phyloP scores from a whole-genome alignment of 1,139 yeast species.

The Candida sp. region DNA sequence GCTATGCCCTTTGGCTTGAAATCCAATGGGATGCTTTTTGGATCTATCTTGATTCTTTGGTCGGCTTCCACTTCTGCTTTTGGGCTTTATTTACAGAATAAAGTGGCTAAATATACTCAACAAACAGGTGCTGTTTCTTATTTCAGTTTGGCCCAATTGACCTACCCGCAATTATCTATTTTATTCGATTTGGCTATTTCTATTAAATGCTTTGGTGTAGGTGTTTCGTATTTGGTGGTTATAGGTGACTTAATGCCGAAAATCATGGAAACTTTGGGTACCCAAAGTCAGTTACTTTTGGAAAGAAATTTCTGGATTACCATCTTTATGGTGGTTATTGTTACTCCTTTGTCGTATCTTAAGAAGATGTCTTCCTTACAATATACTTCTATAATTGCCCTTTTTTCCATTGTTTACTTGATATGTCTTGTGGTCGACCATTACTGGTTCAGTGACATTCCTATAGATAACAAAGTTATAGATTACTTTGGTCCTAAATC shows the following conservation, averaged over 20 bases:
- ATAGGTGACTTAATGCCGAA: constrained; percentile 92
- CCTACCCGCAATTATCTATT: constrained; percentile 48
- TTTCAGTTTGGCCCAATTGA: constrained; percentile 50
- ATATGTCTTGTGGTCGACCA: constrained; percentile 70
- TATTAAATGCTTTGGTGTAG: constrained; percentile 82
- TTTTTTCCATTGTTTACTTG: constrained; percentile 76
- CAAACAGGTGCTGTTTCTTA: constrained; percentile 50
- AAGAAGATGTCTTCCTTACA: constrained; percentile 79
- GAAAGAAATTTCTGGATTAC: constrained; percentile 71
- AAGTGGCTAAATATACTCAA: constrained; percentile 47
- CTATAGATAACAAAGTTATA: constrained; percentile 16
- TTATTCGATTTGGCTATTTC: constrained; percentile 52
- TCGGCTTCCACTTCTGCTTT: constrained; percentile 49
- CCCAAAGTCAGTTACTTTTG: constrained; percentile 18
- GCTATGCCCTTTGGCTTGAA: constrained; percentile 57
- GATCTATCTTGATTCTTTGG: constrained; percentile 42
- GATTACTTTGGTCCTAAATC: constrained; percentile 39
- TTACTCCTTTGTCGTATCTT: constrained; percentile 69
- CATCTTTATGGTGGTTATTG: constrained; percentile 54
- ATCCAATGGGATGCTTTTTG: constrained; percentile 48
- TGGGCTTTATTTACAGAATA: constrained; percentile 50
- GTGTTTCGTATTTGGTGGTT: constrained; percentile 81
- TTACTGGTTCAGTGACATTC: constrained; percentile 42
- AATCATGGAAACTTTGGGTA: constrained; percentile 46
- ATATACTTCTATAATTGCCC: constrained; percentile 82